A percentile compares a stretch with the other conserved stretches of the same genome.
Conservation (phyloP, 441 rosid species). For the Bocquillonia castaneifolia region DNA sequence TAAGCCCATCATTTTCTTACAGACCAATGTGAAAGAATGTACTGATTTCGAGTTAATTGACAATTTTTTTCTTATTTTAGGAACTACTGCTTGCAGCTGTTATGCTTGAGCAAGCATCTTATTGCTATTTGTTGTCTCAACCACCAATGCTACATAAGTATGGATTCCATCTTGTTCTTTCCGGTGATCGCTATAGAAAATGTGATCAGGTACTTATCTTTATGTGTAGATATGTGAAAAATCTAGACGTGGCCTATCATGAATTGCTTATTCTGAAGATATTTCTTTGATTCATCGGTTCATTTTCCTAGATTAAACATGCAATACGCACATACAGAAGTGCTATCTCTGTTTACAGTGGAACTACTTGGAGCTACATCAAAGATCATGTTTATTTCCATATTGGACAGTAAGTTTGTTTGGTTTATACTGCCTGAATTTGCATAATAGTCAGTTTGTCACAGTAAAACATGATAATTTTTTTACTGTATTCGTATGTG, state of each 20-base stretch:
- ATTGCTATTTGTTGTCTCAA: constrained; percentile 82
- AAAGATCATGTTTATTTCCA: constrained; percentile 96
- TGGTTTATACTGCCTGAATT: constrained; percentile 22
- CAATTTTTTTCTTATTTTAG: constrained; percentile 37
- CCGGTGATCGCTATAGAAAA: constrained; percentile 90
- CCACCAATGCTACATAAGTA: constrained; percentile 94
- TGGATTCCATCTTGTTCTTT: constrained; percentile 97
- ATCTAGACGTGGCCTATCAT: constrained; percentile 15
- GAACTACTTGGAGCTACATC: constrained; percentile 85
- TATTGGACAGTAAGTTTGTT: constrained; percentile 84
- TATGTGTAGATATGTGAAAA: no score
- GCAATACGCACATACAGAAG: constrained; percentile 90
- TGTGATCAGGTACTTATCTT: constrained; percentile 81
- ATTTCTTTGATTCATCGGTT: constrained; percentile 12
- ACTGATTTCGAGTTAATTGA: constrained; percentile 24
- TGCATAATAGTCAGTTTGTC: constrained; percentile 8
- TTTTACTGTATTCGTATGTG: constrained; percentile 12
- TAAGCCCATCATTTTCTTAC: constrained; percentile 29
- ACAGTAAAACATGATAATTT: constrained; percentile 21
- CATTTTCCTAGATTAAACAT: constrained; percentile 69
- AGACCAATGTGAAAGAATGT: neutral
- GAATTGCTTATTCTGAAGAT: constrained; percentile 23
- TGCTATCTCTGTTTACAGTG: constrained; percentile 83
- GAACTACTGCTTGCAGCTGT: constrained; percentile 92
- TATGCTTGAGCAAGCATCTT: constrained; percentile 99